phyloP scores from a whole-genome alignment of 2,329 filamentous ascomycete genomes.

The Karstenula rhodostoma region DNA sequence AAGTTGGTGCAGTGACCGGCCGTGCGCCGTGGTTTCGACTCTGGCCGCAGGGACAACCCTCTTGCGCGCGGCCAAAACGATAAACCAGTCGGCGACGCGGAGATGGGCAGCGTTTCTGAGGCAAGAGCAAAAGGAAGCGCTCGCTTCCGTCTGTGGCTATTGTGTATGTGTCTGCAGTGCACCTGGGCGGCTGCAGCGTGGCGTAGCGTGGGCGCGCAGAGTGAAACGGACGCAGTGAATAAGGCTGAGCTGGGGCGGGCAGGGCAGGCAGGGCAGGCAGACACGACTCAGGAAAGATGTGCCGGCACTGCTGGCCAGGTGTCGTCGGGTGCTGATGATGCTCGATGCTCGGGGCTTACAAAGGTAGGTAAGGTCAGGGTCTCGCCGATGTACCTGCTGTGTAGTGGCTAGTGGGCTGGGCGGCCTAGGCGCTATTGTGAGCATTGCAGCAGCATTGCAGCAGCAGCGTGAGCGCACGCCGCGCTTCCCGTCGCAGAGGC shows the following conservation, averaged over 20 bases:
- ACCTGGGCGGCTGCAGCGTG: constrained; percentile 10
- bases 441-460: neutral
- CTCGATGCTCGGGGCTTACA: neutral
- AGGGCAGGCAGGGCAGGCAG: neutral
- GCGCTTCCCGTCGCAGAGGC: no score
- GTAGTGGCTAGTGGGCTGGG: neutral
- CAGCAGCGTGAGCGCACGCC: neutral
- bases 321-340: neutral
- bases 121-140: constrained; percentile 8
- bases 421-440: neutral
- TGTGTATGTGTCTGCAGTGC: constrained; percentile 4
- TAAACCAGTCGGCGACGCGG: neutral
- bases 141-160: neutral
- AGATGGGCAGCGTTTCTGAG: neutral
- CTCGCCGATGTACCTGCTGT: no score
- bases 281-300: neutral
- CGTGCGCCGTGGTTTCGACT: constrained; percentile 1
- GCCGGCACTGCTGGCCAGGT: neutral
- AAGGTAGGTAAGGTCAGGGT: neutral
- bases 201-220: constrained; percentile 1
- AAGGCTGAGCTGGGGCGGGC: neutral
- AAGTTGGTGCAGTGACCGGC: neutral
- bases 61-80: neutral
- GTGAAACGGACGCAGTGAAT: neutral
- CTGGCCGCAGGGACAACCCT: constrained; percentile 14